Evolutionary conservation across 768 basidiomycete genomes (phyloP), one percentile per base, ranked within the genome.

Genomic region (Pholiota molesta): DNA sequence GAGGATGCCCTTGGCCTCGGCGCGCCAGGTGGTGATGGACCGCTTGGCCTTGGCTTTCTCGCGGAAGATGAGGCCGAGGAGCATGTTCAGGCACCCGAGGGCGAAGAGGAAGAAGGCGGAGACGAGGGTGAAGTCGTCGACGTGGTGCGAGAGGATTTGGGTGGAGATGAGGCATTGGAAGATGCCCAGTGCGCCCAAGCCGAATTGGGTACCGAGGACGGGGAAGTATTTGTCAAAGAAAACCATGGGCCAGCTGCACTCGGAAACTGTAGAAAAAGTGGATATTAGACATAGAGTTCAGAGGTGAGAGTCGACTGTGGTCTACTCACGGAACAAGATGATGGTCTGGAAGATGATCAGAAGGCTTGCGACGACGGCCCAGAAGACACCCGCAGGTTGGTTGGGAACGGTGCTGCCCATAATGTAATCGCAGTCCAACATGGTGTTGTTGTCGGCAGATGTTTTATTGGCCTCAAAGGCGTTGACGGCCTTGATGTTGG

Each of bases 201-300:
- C 95, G 72, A 96, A 96, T 57, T 85, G 79, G 9, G 81, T 80
- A 17, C 95, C 95, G n/a, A 97, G 86, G 49, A 97, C 89, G 31
- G 95, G 95, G 78, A 97, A 90, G 79, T 86, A 95, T n/a, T 85
- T 85, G 66, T 90, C 86, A 75, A 97, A 96, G 80, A 94, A 90
- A 13, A 75, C 69, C 51, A 80, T 75, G 10, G 94, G 94, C 88
- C 93, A 91, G 68, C 88, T 85, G 69, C 90, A 60, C 74, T 95
- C 93, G 47, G 92, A 90, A 47, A 92, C 82, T 83, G 49, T 23
- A 57, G 40, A 37, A 37, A 9, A 37, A 13, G 10, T 31, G 9
- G 47, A 19, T 39, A 52, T 21, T 35, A 45, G 53, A 37, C 16
- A 23, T n/a, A n/a, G n/a, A 17, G 7, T 33, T 4, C 33, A 39